Evolutionary conservation across 2,329 filamentous ascomycete genomes (phyloP).

Genomic region (Penicillium psychrosexuale): DNA sequence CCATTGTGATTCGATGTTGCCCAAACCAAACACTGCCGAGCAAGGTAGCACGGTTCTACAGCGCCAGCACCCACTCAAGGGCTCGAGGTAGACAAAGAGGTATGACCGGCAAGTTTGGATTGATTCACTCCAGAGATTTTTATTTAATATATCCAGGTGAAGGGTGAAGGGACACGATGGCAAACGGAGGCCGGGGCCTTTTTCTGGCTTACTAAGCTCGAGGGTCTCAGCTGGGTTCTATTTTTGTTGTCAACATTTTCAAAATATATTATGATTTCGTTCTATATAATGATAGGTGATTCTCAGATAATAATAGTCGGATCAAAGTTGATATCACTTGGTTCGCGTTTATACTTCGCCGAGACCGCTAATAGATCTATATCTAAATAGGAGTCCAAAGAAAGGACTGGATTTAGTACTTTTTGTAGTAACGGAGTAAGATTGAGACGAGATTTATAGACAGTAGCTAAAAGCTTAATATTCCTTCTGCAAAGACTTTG

Average conservation of each 20-base stretch:
- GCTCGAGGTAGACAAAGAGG: neutral
- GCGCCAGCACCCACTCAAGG: neutral
- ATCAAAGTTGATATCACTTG: neutral
- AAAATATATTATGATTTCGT: neutral
- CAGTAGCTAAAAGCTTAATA: constrained; percentile 30
- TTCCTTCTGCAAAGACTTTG: constrained; percentile 64
- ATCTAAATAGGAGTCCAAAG: neutral
- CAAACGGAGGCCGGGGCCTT: neutral
- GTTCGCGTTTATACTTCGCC: neutral
- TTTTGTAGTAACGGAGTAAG: neutral
- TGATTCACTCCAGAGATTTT: neutral
- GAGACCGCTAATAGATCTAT: neutral
- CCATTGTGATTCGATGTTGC: constrained; percentile 13
- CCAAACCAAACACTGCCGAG: neutral
- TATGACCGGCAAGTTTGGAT: neutral
- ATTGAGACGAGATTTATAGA: constrained; percentile 3
- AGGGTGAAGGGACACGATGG: neutral
- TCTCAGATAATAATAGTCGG: neutral
- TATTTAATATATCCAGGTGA: neutral
- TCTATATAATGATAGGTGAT: neutral
- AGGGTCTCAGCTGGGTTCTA: neutral
- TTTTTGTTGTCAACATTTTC: neutral
- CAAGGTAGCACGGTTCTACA: neutral
- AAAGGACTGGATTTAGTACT: neutral
- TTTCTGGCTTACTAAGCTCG: constrained; percentile 1